Evolutionary conservation across 192 early-diverging fungal species (phyloP).

Genomic region (Funneliformis geosporum): DNA sequence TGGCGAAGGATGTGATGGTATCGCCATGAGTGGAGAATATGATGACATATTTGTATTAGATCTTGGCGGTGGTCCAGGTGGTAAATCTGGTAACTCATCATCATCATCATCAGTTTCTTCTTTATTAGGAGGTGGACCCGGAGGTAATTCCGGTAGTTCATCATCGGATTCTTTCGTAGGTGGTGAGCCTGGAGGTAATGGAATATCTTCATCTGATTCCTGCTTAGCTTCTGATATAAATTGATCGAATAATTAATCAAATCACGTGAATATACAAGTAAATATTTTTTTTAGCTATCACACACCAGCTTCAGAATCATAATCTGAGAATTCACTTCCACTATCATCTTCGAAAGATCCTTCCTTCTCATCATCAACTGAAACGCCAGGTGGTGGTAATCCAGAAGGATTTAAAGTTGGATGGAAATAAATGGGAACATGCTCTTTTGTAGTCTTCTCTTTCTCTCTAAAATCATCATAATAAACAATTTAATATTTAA

Average conservation of each 20-base stretch:
- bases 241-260: not conserved
- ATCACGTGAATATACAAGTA: not conserved
- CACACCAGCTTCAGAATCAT: not conserved
- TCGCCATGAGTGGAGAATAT: not conserved
- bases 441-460: not conserved
- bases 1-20: not conserved
- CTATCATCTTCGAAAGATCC: not conserved
- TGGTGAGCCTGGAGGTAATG: conserved; percentile 20
- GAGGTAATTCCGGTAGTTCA: conserved; percentile 28
- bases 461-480: conserved; percentile 5
- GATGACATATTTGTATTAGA: not conserved
- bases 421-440: conserved; percentile 23
- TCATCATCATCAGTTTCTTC: conserved; percentile 24
- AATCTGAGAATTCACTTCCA: not conserved
- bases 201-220: conserved; percentile 33
- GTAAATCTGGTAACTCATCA: conserved; percentile 31
- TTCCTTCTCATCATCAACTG: not conserved
- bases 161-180: conserved; percentile 20
- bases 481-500: not conserved
- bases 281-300: not conserved
- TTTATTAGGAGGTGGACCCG: conserved; percentile 22
- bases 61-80: conserved; percentile 30
- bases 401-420: conserved; percentile 33
- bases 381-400: not conserved
- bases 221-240: conserved; percentile 3